Base-by-base conservation (phyloP, 306 rosid species). In the Glycine latifolia region DNA sequence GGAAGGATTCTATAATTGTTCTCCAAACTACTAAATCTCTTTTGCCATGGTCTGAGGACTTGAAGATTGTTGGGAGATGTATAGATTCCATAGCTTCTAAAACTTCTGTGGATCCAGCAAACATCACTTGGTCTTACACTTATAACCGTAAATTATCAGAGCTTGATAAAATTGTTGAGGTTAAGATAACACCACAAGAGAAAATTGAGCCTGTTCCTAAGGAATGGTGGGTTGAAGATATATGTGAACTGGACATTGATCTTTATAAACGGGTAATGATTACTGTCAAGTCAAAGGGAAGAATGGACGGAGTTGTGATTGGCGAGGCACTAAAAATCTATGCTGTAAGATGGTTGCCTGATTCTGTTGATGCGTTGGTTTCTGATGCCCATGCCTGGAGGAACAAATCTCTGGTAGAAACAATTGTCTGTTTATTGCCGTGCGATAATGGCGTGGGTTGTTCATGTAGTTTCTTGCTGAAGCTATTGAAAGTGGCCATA, bases 191-290 rank as follows among this genome's bases (percentile, higher is more conserved):
- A 43, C 82, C 63, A 35, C 89, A 74, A 4, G 92, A 84, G 53
- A 91, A 87, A 83, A n/a, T 79, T 10, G 94, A 91, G 55, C 79
- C 79, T 73, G 92, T 93, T 71, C 97, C 98, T 8, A 89, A 81
- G 81, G 99, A 96, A 87, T 96, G 99, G 99, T 96, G 99, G 99
- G 94, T 96, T 66, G 99, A 96, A 85, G 99, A 96, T 83, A 88
- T 96, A 84, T 93, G 99, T 58, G 98, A 96, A 85, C 88, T 96
- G 75, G 99, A 96, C 77, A 89, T 96, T 50, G 98, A 96, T 87
- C 91, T 91, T 53, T 96, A 92, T 86, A 93, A 84, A 82, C 85
- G 97, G 8, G 91, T 96, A 16, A 92, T 96, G 97, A 79, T 93
- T 70, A 81, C 91, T 5, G 91, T 96, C 73, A 96, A 91, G 82